Evolutionary conservation across 495 filamentous ascomycete species (phyloP).

Genomic region (Podospora pseudocomata): DNA sequence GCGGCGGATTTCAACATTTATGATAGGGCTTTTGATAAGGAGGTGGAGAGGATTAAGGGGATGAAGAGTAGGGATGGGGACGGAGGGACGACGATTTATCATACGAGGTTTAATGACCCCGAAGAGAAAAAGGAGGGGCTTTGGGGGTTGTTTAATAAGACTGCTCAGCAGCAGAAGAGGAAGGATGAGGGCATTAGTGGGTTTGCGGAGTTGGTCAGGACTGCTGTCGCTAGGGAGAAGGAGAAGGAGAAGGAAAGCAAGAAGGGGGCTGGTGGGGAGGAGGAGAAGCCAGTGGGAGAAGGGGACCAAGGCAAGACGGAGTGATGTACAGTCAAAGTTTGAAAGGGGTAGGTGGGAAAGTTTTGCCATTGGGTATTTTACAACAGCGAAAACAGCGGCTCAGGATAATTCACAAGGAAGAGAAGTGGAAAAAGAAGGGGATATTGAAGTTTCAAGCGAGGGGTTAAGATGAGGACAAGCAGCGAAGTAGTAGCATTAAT

Average conservation of each 20-base stretch:
- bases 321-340: not conserved
- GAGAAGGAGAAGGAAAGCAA: not conserved
- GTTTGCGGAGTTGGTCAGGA: slow-evolving; percentile 23
- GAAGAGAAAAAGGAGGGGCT: not conserved
- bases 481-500: too few relatives aligned
- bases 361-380: too few relatives aligned
- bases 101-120: slow-evolving; percentile 14
- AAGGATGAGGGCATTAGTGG: not conserved
- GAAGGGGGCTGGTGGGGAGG: not conserved
- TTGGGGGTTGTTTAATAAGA: not conserved
- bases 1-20: slow-evolving; percentile 82
- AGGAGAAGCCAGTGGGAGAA: not conserved
- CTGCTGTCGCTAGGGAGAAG: slow-evolving; percentile 13
- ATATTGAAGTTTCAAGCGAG: too few relatives aligned
- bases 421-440: too few relatives aligned
- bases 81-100: slow-evolving; percentile 8
- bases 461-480: too few relatives aligned
- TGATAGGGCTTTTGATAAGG: slow-evolving; percentile 76
- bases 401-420: too few relatives aligned
- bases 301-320: not conserved
- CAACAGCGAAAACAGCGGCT: not conserved
- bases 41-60: slow-evolving; percentile 67
- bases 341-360: not conserved
- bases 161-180: not conserved
- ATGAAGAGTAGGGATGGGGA: slow-evolving; percentile 8